Evolutionary conservation across 208 protist genomes (phyloP), one percentile per base, ranked within the genome.

Genomic region (Porcisia deanei): DNA sequence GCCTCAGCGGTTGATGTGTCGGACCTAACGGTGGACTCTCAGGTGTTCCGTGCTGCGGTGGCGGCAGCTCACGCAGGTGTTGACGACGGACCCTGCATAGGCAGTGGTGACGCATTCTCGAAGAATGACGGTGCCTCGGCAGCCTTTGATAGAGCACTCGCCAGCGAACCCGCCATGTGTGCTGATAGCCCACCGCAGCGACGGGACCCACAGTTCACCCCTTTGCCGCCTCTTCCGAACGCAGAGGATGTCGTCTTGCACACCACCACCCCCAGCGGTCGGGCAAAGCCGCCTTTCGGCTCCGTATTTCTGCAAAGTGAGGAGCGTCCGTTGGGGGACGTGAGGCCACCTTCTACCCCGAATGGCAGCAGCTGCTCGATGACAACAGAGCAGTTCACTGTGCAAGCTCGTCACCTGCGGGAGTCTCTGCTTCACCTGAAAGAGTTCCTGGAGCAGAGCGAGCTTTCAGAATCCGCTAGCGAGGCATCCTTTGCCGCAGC

Each of bases 1-100:
- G 78, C 66, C 39, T 90, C 85, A 7, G 74, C 81, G n/a, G 80
- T 94, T 53, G 87, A 94, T 39, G 83, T 94, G 20, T 92, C 87
- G 10, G 89, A 81, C 30, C 64, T 91, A 53, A 91, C 89, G 20
- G 57, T 77, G 16, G 80, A 80, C 71, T 80, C 70, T 9, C 71
- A 77, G 58, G 22, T 58, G 77, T 34, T 81, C 12, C 67, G 67
- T 30, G 49, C 55, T 16, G 67, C 57, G 1, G 73, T 73, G 39
- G 59, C 68, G 14, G 71, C 75, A 3, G 43, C 43, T 43, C 37
- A 30, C 16, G 61, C 61, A 66, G 39, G 61, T 18, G 34, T 43
- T 18, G 34, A 45, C 39, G 59, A n/a, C 0, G 59, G 7, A 1
- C 4, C 16, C 39, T 64, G 34, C 34, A 25, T 43, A 39, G 67